Evolutionary conservation across 1,284 basidiomycete genomes (phyloP), one percentile per base, ranked within the genome.

Genomic region (Trametes polyzona): DNA sequence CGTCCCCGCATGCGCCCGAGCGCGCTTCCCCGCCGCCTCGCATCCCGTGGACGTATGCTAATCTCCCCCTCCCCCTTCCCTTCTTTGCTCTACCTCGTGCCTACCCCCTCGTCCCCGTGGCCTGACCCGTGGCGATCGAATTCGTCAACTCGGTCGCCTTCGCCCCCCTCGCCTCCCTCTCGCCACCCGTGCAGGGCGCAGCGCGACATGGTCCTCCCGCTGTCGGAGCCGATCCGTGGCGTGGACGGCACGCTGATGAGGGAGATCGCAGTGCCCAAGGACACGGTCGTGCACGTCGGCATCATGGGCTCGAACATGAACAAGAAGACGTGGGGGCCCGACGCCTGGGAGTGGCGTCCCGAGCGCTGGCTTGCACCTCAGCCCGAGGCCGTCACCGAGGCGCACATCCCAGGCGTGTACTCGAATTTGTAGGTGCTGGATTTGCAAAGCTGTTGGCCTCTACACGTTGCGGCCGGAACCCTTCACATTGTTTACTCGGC

Each of bases 221-320:
- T 64, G 24, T 63, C 64, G 23, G 44, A 69, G 61, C 66, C 66
- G 4, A 57, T 67, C 40, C 57, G 47, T 19, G 66, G 63, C 30
- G 41, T 62, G 1, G 62, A 67, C 44, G 80, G 79, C 1, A 50
- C 74, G 41, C 59, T 65, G 0, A 71, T 80, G 5, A 68, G 74
- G 42, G 71, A 72, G 29, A 67, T 86, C 40, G 58, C 73, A 1
- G 68, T 80, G 19, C 63, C 68, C 32, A 79, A 81, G 60, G 82
- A 79, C 9, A 79, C 66, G 30, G 56, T 57, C 32, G 57, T 72
- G 7, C 59, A 69, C 19, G 59, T 71, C 43, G 67, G 67, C 42
- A 61, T 69, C 24, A 55, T 66, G 29, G 67, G 66, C 3, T 62
- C 67, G 24, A 70, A 72, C 52, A 64, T 65, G 33, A 69, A 73